Conservation (phyloP, 768 basidiomycete genomes). For the Phylloporus sp. region DNA sequence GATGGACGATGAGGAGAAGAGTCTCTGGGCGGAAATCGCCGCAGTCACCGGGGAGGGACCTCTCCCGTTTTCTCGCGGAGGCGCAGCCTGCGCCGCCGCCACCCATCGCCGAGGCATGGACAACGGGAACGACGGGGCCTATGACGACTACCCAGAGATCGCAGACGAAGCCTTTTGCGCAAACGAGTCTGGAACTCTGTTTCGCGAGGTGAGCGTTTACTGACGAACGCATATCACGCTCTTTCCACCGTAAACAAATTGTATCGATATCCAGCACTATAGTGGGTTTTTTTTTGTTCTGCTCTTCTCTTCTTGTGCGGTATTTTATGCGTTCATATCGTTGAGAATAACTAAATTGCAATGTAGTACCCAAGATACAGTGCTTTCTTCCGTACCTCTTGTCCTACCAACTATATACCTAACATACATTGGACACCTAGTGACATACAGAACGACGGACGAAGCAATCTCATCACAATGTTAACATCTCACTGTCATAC, state of each 20-base stretch:
- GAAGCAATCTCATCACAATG: not conserved
- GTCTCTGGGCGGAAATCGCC: conserved; percentile 27
- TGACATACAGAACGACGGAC: conserved; percentile 8
- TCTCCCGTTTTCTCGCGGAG: conserved; percentile 13
- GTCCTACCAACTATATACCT: not conserved
- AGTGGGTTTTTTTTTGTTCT: not conserved
- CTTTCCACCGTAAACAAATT: not conserved
- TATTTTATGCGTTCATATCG: conserved; percentile 23
- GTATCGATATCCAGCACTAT: conserved; percentile 6
- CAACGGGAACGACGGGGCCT: not conserved
- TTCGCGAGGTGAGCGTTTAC: conserved; percentile 23
- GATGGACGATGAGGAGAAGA: conserved; percentile 24
- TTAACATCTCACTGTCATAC: not conserved
- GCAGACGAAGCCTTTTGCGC: conserved; percentile 16
- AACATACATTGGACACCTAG: conserved; percentile 4
- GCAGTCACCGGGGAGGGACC: conserved; percentile 17
- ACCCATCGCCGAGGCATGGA: not conserved
- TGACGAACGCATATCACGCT: too few species aligned
- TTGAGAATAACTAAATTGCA: conserved; percentile 5
- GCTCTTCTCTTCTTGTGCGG: conserved; percentile 1
- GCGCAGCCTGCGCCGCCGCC: conserved; percentile 9
- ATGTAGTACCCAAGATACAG: conserved; percentile 12
- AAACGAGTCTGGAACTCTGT: conserved; percentile 14
- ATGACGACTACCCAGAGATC: conserved; percentile 12
- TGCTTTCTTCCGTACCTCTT: not conserved